Base-by-base conservation (phyloP, 1,284 basidiomycete genomes). In the Schizopora paradoxa region DNA sequence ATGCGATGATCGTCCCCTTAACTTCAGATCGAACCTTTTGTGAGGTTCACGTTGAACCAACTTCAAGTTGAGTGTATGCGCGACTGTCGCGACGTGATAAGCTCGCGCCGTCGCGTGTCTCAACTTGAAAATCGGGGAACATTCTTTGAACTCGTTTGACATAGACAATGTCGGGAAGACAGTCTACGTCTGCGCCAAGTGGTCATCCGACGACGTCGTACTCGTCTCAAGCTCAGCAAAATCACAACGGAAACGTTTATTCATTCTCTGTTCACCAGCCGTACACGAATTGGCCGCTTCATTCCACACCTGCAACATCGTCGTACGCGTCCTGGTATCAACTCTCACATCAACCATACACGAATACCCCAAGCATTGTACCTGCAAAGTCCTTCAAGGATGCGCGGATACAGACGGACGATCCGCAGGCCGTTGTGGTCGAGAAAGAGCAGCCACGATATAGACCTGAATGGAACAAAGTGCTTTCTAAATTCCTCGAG, bases 381-480 rank as follows among this genome's bases (percentile, higher is more conserved):
- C 27, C 48, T 13, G 43, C 33, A 18, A 27, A 42, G 31, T 29
- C 44, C 11, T 50, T 42, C 21, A 38, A 38, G 14, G 44, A 50
- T 6, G 33, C 16, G 7, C 32, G 13, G 18, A 25, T 26, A 3
- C 48, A 50, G 39, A 48, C 47, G 18, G 22, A 21, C 13, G 14
- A 11, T 13, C 31, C 41, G 3, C 16, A 7, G 23, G 37, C 23
- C 6, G 36, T n/a, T 5, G 8, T 13, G 10, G 16, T n/a, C 28
- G 31, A 16, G 4, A 35, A 16, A 11, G 29, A 33, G 16, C 18
- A 39, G n/a, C 14, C 23, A 22, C 37, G 36, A 26, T 50, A 36
- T 31, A 41, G 27, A 39, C 65, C 69, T 49, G 66, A 82, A 45
- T 87, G 85, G 85, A 82, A 87, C 50, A 63, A 67, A 6, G 70